These are phyloP conservation scores for Scutellaria minor DNA, from an alignment of 257 asterid genomes.

Conservation along the genomic window DNA sequence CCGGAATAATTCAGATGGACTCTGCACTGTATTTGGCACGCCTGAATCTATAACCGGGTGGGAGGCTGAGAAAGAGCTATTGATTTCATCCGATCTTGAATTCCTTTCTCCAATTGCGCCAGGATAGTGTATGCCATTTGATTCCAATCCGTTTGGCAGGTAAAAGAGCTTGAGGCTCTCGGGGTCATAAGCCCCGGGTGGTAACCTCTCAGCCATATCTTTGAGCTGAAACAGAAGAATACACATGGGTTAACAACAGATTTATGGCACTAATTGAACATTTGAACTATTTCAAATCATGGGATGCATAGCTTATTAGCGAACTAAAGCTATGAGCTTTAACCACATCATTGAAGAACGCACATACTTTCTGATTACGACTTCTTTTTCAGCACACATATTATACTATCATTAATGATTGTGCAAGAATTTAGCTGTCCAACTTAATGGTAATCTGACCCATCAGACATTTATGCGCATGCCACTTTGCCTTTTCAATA, in stretches of 20 bases:
- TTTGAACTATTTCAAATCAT: background rate
- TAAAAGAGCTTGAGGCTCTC: conserved; percentile 67
- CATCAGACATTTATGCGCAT: background rate
- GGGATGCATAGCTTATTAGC: background rate
- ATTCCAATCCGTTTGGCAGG: conserved; percentile 70
- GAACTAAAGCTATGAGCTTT: background rate
- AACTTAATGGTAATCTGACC: background rate
- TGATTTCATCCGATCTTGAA: conserved; percentile 50
- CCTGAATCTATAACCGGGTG: conserved; percentile 47
- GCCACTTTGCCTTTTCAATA: background rate
- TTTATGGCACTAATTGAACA: too few species aligned
- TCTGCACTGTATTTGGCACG: conserved; percentile 41
- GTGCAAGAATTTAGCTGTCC: background rate
- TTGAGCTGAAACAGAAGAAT: conserved; percentile 63
- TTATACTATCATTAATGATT: background rate
- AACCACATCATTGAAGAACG: background rate
- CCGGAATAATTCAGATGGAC: conserved; percentile 39
- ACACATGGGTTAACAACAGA: conserved; percentile 17
- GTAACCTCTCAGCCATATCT: conserved; percentile 93
- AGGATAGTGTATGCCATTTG: conserved; percentile 51
- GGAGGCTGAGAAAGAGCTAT: conserved; percentile 47
- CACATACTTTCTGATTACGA: background rate
- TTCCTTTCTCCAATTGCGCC: conserved; percentile 59
- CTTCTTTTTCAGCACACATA: background rate
- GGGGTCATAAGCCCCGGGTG: conserved; percentile 76